Base-by-base conservation (phyloP, 176 grass and related monocot genomes). In the Panicum miliaceum region DNA sequence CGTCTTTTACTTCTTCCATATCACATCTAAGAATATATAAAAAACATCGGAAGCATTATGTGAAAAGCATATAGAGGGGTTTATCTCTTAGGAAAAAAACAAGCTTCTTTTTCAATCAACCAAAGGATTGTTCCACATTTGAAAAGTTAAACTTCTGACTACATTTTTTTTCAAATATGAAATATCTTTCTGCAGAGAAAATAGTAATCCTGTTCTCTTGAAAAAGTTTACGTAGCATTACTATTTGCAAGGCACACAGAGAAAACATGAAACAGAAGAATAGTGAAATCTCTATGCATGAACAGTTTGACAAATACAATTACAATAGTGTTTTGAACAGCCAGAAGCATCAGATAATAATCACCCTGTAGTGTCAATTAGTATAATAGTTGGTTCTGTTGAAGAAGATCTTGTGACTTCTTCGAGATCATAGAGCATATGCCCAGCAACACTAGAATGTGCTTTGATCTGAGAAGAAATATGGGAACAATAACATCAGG, bases 1-100 rank as follows among this genome's bases (percentile, higher is more conserved):
- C 96, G 13, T 95, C 89, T 92, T 98, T 98, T 78, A 92, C 92
- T 89, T 98, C 96, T 86, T 98, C 96, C 93, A 98, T 98, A 67
- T 94, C 96, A 87, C 96, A 98, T 64, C 96, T 98, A 73, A 56
- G 86, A 58, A 5, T 79, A 59, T 38, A 72, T 75, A 38, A 52
- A 48, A 57, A 42, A 62, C 36, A 11, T 76, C 58, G 87, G 26
- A 75, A 76, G 27, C 80, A 52, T 52, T 78, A 70, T 26, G 57
- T 70, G 2, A 62, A 42, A 81, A 76, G 32, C 62, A 90, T 81
- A 68, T 7, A 54, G 32, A 71, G 34, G 52, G 52, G 4, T 76
- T 64, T 37, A 79, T 77, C 65, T 77, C 34, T 79, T 40, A 19
- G 42, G 46, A 19, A 51, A 61, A 61, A 35, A 78, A 48, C 46